Base-by-base conservation (phyloP, 768 basidiomycete genomes). In the Boletus speciosus region DNA sequence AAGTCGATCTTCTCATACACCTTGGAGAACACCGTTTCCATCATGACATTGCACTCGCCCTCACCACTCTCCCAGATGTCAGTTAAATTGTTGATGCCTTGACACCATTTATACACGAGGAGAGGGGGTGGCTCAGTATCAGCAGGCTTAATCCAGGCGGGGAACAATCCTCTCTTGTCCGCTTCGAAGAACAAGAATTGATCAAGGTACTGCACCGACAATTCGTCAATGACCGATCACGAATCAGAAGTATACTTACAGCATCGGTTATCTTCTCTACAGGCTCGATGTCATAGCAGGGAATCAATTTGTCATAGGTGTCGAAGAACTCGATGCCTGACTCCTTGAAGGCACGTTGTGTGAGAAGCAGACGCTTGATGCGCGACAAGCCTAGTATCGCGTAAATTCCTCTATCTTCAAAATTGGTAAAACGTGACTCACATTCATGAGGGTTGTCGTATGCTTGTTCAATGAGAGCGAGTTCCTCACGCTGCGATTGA, bases 211-310 rank as follows among this genome's bases (percentile, higher is more conserved):
- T 89, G 58, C 4, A 51, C 52, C 25, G 35, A 52, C 43, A 19
- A 54, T 62, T 29, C 57, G 59, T 60, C 49, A 67, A 29, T 56
- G 11, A 27, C 10, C 2, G 3, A 29, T 19, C 4, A 37, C 37
- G 34, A 40, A 49, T 43, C 5, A 21, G 3, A 15, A 6, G 11
- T 6, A 46, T 12, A 79, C 86, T 67, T 60, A 89, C 86, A 35
- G 97, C 97, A 71, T 98, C 97, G 27, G 97, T 98, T 60, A 99
- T 98, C 84, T 99, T 99, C 78, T 99, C 97, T 15, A 99, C 93
- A 0, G 97, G 97, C 69, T 99, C 97, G 58, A 99, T 98, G 64
- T 98, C 96, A 69, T 99, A 98, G 68, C 94, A 98, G 25, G 95
- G 94, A 63, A 98, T 98, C 63, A 98, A 82, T 71, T 96, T 98